Conservation (phyloP, 306 rosid species). For the Amphicarpaea edgeworthii region DNA sequence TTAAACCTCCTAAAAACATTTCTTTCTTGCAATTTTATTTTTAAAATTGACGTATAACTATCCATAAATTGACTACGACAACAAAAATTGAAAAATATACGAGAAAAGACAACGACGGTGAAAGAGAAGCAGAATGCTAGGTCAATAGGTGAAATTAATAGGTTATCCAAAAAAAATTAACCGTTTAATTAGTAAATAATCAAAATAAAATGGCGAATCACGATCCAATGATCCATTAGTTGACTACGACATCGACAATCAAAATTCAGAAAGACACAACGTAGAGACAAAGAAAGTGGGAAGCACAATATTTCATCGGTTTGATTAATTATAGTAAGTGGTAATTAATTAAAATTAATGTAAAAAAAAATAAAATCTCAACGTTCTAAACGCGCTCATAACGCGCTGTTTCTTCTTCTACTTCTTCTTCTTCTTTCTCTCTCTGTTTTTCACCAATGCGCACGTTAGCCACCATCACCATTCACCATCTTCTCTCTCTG, state of each 20-base stretch:
- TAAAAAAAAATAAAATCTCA: not conserved
- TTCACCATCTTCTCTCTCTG: conserved; percentile 36
- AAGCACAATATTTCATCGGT: not conserved
- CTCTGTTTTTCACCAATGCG: not conserved
- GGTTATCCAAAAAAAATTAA: not conserved
- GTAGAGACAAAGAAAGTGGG: not conserved
- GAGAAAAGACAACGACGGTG: conserved; percentile 11
- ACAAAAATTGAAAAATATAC: not conserved
- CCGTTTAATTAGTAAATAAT: not conserved
- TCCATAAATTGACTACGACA: conserved; percentile 8
- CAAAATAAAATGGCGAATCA: not conserved
- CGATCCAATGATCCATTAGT: not conserved
- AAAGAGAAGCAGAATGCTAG: not conserved
- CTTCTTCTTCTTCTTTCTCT: not conserved
- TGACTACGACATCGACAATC: not conserved
- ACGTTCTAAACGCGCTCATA: conserved; percentile 29
- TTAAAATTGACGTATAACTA: not conserved
- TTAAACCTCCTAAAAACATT: not conserved
- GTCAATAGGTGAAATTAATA: not conserved
- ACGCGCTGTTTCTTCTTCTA: conserved; percentile 34
- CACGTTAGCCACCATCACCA: conserved; percentile 39
- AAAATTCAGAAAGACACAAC: not conserved
- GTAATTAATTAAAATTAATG: not conserved
- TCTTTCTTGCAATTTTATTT: not conserved
- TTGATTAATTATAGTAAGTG: not conserved